Evolutionary conservation across 768 basidiomycete genomes (phyloP), one percentile per base, ranked within the genome.

Genomic region (Hericium erinaceus): DNA sequence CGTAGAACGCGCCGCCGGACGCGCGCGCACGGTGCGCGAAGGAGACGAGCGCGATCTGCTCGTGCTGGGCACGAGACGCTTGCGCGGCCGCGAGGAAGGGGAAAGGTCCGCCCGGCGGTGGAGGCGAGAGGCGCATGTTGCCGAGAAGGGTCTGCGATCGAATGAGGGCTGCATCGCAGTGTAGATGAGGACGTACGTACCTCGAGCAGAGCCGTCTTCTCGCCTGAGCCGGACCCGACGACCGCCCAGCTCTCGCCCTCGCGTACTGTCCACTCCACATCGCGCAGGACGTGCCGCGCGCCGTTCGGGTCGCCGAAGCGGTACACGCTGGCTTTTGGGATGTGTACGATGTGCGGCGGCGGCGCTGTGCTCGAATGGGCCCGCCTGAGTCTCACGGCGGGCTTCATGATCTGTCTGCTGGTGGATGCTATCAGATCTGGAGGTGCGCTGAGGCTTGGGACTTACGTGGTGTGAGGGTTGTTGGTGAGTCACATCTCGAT

Each of bases 1-100:
- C 95, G 59, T 89, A 88, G 72, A 98, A 98, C 11, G 80, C 89
- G 8, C 86, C 84, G 0, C 81, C 81, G 0, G 77, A 72, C 1
- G 74, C 74, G 18, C 77, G 74, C 1, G 78, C 74, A 16, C 83
- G 77, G 59, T 87, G 83, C 0, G 83, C 77, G 60, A 89, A 90
- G 0, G 85, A 83, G 9, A 91, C 86, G 38, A 83, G 68, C 15
- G 77, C 73, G 38, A 89, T 66, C 37, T 70, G 70, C 8, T 75
- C 65, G 59, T 78, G 89, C 80, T 15, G 66, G 64, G 18, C 66
- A 56, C 22, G 69, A 56, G 20, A 16, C 2, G 54, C 16, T 4
- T 33, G 52, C 4, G 72, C 61, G 20, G 70, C 64, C 1, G 76
- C 72, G 26, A 92, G 75, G 62, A 84, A 85, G 0, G 93, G 93